These are phyloP conservation scores for Colletotrichum sansevieriae DNA, from an alignment of 2,329 filamentous ascomycete genomes.

Conservation along the genomic window DNA sequence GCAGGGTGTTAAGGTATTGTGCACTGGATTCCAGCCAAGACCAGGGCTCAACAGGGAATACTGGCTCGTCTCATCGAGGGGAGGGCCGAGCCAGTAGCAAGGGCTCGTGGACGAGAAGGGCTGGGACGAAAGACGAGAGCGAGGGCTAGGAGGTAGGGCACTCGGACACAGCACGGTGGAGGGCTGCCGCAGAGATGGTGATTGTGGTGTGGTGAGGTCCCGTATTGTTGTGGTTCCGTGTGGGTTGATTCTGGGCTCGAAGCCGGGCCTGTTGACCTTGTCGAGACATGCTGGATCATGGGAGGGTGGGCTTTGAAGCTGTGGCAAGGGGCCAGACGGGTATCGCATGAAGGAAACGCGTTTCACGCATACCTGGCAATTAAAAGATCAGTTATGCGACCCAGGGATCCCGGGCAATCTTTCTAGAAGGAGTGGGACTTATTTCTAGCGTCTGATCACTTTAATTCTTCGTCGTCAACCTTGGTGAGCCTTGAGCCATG, in stretches of 20 bases:
- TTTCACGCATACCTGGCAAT: conserved; percentile 62
- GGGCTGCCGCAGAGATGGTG: conserved; percentile 20
- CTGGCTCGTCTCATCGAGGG: conserved; percentile 25
- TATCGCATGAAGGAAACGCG: conserved; percentile 60
- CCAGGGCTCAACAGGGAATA: background rate
- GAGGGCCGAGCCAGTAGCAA: conserved; percentile 35
- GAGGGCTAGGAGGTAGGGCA: conserved; percentile 22
- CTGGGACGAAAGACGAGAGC: conserved; percentile 26
- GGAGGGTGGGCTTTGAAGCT: conserved; percentile 30
- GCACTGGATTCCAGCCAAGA: conserved; percentile 12
- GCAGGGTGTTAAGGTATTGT: background rate
- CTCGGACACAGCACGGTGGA: conserved; percentile 20
- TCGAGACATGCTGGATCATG: conserved; percentile 36
- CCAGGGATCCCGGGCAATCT: conserved; percentile 46
- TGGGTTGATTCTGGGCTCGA: conserved; percentile 9
- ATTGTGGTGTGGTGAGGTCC: conserved; percentile 1
- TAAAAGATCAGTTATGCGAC: conserved; percentile 62
- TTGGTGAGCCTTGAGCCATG: background rate
- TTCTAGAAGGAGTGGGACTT: conserved; percentile 53
- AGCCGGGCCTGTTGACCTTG: conserved; percentile 26
- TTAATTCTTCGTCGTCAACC: conserved; percentile 34
- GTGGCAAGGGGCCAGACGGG: conserved; percentile 45
- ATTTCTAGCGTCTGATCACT: conserved; percentile 51
- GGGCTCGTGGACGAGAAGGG: conserved; percentile 26
- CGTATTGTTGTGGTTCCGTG: conserved; percentile 17